Base-by-base conservation (phyloP, 225 moss, liverwort and hornwort genomes). In the Anthoceros angustus region DNA sequence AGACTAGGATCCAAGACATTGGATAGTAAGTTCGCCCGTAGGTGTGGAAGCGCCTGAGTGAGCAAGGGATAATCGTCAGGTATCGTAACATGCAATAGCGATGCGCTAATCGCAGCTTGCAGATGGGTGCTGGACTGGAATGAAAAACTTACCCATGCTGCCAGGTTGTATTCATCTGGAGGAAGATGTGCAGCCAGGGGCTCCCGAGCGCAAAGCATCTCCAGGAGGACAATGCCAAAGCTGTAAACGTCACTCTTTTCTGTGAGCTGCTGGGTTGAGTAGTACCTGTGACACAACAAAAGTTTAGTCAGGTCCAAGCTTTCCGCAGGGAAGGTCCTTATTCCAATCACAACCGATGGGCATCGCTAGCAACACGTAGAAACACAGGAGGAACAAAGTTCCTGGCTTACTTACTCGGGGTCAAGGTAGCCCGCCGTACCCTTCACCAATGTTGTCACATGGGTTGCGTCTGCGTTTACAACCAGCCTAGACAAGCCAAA, bases 161-260 rank as follows among this genome's bases (percentile, higher is more conserved):
- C 14, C 4, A 55, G 55, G 23, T 12, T 55, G 55, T 55, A 55
- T 23, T 55, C 55, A 15, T 55, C 55, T 18, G 14, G 10, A 55
- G 55, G 55, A 55, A 55, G 55, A 9, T 55, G 8, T 23, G 55
- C 5, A 8, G 55, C 8, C 12, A 55, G 23, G 23, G 55, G 55
- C 55, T 55, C 23, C 55, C 55, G 55, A 18, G 55, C 55, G 55
- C 55, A 55, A 18, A 55, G 14, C 55, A 55, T 18, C 55, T 55
- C 55, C 55, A 55, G 55, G n/a, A 55, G 55, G 23, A 55, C 55
- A 55, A 55, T 23, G 7, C 55, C 55, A 55, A 55, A 55, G 55
- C 55, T 55, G 18, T 55, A 55, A 6, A 55, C 55, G 23, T 55
- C 55, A 23, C 55, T 55, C 55, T 55, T 55, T 7, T 55, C 55